Conservation (phyloP, 768 basidiomycete genomes). For the Mycena pura region DNA sequence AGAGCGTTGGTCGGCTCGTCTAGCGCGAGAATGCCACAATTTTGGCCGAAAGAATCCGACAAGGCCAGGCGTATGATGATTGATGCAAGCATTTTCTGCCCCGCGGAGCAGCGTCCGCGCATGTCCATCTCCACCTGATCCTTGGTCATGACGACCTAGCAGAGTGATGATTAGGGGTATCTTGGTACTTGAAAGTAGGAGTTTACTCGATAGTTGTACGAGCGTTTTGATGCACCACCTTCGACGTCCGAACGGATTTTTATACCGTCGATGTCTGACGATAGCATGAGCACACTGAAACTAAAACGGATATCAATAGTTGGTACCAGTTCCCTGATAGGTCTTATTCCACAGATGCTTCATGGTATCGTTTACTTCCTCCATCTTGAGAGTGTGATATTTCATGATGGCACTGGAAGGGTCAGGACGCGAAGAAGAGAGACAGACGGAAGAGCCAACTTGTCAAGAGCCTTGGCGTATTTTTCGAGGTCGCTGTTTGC, state of each 20-base stretch:
- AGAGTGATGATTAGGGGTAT: conserved; percentile 13
- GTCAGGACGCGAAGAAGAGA: conserved; percentile 21
- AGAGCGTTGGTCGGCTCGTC: conserved; percentile 99
- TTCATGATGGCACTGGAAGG: conserved; percentile 91
- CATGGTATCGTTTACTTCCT: conserved; percentile 98
- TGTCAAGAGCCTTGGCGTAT: conserved; percentile 96
- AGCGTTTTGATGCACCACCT: conserved; percentile 86
- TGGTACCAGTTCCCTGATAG: conserved; percentile 92
- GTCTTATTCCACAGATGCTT: conserved; percentile 98
- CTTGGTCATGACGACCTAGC: conserved; percentile 97
- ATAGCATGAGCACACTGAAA: conserved; percentile 11
- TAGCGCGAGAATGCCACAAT: conserved; percentile 95
- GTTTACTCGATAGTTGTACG: conserved; percentile 95
- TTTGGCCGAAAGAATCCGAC: conserved; percentile 96
- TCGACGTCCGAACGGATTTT: conserved; percentile 94
- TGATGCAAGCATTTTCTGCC: conserved; percentile 98
- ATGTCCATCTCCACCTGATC: conserved; percentile 99
- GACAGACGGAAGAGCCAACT: conserved; percentile 55
- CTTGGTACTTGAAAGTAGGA: conserved; percentile 6
- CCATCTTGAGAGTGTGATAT: conserved; percentile 97
- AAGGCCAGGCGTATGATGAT: conserved; percentile 97
- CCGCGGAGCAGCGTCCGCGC: conserved; percentile 97
- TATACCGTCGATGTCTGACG: conserved; percentile 94
- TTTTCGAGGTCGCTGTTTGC: conserved; percentile 97
- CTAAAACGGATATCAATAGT: background rate